Conservation (phyloP, 2,329 filamentous ascomycete species). For the Gnomoniopsis smithogilvyi region DNA sequence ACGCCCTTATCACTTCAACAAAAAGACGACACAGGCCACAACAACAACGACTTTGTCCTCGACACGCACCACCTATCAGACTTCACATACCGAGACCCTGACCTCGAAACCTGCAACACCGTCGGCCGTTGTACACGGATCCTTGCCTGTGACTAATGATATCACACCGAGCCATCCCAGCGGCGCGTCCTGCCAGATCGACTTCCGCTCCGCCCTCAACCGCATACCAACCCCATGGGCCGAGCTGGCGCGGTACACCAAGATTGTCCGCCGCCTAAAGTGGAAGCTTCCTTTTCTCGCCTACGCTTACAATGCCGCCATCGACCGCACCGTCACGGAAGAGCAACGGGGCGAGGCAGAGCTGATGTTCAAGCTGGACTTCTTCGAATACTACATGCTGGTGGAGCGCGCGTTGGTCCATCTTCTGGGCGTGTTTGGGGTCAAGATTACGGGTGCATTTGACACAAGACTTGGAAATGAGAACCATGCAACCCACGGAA, state of each 20-base stretch:
- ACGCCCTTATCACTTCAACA: slow-evolving; percentile 13
- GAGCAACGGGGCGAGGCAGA: slow-evolving; percentile 43
- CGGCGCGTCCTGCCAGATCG: not conserved
- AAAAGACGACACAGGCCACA: not conserved
- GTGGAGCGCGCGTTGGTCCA: slow-evolving; percentile 69
- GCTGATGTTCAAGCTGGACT: slow-evolving; percentile 74
- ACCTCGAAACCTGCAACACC: not conserved
- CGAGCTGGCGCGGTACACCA: slow-evolving; percentile 56
- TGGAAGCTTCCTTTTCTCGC: slow-evolving; percentile 63
- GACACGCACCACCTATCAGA: not conserved
- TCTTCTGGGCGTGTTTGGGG: slow-evolving; percentile 61
- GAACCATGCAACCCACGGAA: not conserved
- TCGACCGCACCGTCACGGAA: slow-evolving; percentile 34
- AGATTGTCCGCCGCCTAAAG: slow-evolving; percentile 56
- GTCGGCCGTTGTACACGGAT: not conserved
- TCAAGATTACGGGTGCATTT: slow-evolving; percentile 42
- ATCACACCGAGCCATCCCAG: not conserved
- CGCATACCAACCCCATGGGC: slow-evolving; percentile 19
- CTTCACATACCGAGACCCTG: not conserved
- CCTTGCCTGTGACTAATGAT: not conserved
- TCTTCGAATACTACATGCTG: slow-evolving; percentile 72
- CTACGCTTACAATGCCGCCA: slow-evolving; percentile 52
- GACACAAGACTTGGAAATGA: not conserved
- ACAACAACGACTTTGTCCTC: not conserved
- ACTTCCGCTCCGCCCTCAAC: slow-evolving; percentile 2